Percentiles rank a stretch among this genome's conserved stretches.
phyloP scores from a whole-genome alignment of 306 rosid species.

The Pyrus bretschneideri region DNA sequence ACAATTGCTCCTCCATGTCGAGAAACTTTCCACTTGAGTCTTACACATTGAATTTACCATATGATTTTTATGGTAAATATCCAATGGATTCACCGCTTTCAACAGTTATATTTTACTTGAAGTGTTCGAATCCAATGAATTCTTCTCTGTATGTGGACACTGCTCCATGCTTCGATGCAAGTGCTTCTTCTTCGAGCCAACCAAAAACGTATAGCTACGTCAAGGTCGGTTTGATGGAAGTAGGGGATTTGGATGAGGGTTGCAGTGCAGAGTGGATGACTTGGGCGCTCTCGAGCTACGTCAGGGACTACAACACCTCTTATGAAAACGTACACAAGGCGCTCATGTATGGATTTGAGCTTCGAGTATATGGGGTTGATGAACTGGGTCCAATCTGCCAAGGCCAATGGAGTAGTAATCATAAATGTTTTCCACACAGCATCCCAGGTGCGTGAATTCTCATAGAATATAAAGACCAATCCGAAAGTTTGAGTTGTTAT shows the following conservation, averaged over 20 bases:
- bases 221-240: neutral
- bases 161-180: neutral
- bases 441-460: neutral
- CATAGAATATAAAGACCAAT: neutral
- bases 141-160: neutral
- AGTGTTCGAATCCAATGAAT: neutral
- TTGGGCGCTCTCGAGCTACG: neutral
- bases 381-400: neutral
- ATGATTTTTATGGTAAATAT: neutral
- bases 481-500: too few species aligned
- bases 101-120: neutral
- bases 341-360: neutral
- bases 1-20: neutral
- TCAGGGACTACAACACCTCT: neutral
- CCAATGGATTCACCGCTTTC: neutral
- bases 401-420: fast-evolving
- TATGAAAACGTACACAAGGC: neutral
- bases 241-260: neutral
- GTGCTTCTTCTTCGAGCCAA: neutral
- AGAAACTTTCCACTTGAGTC: neutral
- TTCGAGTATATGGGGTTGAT: fast-evolving
- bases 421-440: neutral
- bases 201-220: neutral
- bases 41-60: fast-evolving
- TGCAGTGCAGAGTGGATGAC: neutral